A percentile compares a stretch with the other conserved stretches of the same genome.
phyloP scores from a whole-genome alignment of 2,329 filamentous ascomycete genomes.

The Alternaria sp. region DNA sequence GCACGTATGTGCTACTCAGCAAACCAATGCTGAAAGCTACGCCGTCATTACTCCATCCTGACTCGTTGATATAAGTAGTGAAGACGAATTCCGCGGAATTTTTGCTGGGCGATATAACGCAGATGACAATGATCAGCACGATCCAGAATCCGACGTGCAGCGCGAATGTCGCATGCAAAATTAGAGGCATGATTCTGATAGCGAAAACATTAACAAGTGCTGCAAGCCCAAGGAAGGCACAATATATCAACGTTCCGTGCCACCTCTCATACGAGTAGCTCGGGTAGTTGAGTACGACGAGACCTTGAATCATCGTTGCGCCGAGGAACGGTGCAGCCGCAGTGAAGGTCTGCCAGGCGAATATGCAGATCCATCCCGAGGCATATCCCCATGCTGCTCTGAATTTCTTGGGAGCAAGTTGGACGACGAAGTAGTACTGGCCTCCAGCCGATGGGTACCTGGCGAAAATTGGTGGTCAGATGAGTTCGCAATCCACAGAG shows the following conservation, averaged over 20 bases:
- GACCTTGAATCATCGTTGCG: slow-evolving; percentile 28
- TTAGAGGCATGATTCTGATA: slow-evolving; percentile 47
- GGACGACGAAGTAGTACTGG: slow-evolving; percentile 10
- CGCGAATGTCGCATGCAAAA: slow-evolving; percentile 36
- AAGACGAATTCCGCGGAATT: slow-evolving; percentile 50
- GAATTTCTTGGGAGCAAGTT: slow-evolving; percentile 2
- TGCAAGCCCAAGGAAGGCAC: slow-evolving; percentile 52
- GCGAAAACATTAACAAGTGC: slow-evolving; percentile 53
- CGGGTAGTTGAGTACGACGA: slow-evolving; percentile 42
- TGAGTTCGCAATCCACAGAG: neutral
- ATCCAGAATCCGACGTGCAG: slow-evolving; percentile 57
- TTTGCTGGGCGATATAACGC: slow-evolving; percentile 49
- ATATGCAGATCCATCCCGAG: slow-evolving; percentile 28
- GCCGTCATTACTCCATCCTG: slow-evolving; percentile 48
- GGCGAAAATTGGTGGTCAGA: neutral
- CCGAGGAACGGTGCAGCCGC: slow-evolving; percentile 30
- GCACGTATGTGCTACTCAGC: slow-evolving; percentile 24
- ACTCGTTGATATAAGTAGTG: slow-evolving; percentile 51
- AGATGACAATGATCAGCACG: slow-evolving; percentile 54
- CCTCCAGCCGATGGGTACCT: slow-evolving; percentile 12
- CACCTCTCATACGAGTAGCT: slow-evolving; percentile 49
- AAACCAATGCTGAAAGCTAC: slow-evolving; percentile 50
- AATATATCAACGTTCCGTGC: slow-evolving; percentile 49
- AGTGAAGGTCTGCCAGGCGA: slow-evolving; percentile 47
- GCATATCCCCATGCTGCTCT: neutral